phyloP scores from a whole-genome alignment of 2,329 filamentous ascomycete genomes.

The Calonectria pseudoturangicola region DNA sequence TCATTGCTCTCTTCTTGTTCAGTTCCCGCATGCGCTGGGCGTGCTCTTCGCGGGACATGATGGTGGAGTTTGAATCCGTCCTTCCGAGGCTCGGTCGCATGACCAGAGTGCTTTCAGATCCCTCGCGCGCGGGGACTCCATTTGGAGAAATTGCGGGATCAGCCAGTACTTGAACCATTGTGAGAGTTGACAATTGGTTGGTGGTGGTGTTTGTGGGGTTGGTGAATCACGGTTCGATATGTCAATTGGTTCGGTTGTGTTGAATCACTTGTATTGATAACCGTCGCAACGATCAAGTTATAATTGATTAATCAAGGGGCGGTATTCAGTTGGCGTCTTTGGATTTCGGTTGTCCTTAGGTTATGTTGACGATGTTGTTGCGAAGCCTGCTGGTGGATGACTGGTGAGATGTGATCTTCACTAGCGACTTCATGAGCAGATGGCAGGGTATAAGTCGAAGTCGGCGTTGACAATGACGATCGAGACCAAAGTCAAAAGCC shows the following conservation, averaged over 20 bases:
- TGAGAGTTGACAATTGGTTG: conserved; percentile 33
- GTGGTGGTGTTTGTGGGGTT: conserved; percentile 32
- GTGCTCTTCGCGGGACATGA: conserved; percentile 65
- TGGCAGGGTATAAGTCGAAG: conserved; percentile 44
- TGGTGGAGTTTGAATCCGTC: conserved; percentile 51
- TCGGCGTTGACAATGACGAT: conserved; percentile 38
- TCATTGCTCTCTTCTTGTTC: conserved; percentile 59
- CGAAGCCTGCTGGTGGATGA: conserved; percentile 43
- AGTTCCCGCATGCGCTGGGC: conserved; percentile 62
- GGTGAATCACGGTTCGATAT: conserved; percentile 21
- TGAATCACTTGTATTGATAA: conserved; percentile 30
- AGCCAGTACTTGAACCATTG: conserved; percentile 59
- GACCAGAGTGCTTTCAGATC: conserved; percentile 46
- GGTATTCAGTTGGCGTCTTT: conserved; percentile 34
- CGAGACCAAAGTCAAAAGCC: conserved; percentile 22
- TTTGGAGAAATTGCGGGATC: conserved; percentile 55
- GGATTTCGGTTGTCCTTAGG: conserved; percentile 35
- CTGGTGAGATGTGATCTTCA: conserved; percentile 48
- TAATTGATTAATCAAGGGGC: conserved; percentile 11
- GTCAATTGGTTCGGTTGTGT: conserved; percentile 10
- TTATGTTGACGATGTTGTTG: conserved; percentile 51
- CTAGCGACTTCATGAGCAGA: conserved; percentile 55
- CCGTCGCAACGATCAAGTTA: conserved; percentile 30
- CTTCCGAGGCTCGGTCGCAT: conserved; percentile 51
- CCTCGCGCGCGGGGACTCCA: conserved; percentile 51